Evolutionary conservation across 2,329 filamentous ascomycete genomes (phyloP), one percentile per base, ranked within the genome.

Genomic region (Lasiodiplodia theobromae): DNA sequence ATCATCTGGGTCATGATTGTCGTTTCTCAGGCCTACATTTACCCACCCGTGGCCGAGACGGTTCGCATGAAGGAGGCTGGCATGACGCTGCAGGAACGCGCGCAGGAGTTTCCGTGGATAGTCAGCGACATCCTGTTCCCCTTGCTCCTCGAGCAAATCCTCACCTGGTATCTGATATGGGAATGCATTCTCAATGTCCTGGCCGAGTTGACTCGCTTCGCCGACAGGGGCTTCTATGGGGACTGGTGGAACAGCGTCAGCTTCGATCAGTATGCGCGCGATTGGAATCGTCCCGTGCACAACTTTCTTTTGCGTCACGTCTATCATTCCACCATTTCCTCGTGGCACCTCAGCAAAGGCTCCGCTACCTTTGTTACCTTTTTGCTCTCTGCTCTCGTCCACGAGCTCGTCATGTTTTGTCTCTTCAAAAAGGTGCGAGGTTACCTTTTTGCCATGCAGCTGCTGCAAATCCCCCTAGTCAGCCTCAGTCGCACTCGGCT

Each of bases 111-210:
- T 69, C 92, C 92, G 0, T 92, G 89, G 86, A 86, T 94, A 67
- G 80, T 93, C n/a, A 86, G 85, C 69, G 91, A 94, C 73, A 84
- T 95, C 70, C 84, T 93, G 10, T 93, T 94, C 70, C 92, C 92
- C 0, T 90, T 95, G 70, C 88, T 94, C 80, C 88, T 93, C 79
- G 91, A 94, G 76, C 93, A 93, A 70, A 79, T 94, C 65, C 85
- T 93, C 68, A 86, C 88, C 0, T 95, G 92, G 90, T 94, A 94
- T 77, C 86, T 95, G 34, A 94, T 94, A 71, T 95, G 92, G 92
- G 83, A 85, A 72, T 85, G 83, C 70, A 76, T 84, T 31, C 82
- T 94, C 70, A 94, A 94, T 77, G 86, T 92, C 16, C 83, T 94
- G 25, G 92, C 91, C 4, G 92, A 95, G 78, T 77, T 94, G 67